These are phyloP conservation scores for Hypoxylon sp. DNA, from an alignment of 2,329 filamentous ascomycete genomes.

Conservation along the genomic window DNA sequence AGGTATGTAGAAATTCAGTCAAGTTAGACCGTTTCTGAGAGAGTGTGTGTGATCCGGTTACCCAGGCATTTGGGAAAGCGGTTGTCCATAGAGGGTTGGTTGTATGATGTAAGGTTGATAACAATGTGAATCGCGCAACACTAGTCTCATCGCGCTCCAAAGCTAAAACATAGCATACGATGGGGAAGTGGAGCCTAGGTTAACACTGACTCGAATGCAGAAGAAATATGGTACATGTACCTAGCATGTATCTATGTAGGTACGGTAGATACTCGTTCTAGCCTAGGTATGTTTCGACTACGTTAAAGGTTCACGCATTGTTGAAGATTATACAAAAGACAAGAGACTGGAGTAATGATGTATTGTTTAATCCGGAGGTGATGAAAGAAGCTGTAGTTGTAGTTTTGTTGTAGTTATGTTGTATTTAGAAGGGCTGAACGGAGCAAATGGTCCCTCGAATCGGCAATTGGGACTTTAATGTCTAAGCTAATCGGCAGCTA, in stretches of 20 bases:
- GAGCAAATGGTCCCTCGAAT: constrained; percentile 35
- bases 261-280: not conserved
- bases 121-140: constrained; percentile 21
- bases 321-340: constrained; percentile 1
- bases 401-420: not conserved
- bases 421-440: constrained; percentile 13
- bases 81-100: not conserved
- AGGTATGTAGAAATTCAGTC: not conserved
- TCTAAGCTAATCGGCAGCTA: constrained; percentile 1
- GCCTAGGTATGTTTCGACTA: not conserved
- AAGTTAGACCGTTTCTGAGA: not conserved
- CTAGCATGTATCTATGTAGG: not conserved
- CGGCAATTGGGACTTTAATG: constrained; percentile 8
- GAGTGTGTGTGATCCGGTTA: constrained; percentile 2
- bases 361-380: not conserved
- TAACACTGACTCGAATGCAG: constrained; percentile 25
- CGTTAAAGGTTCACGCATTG: not conserved
- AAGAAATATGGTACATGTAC: not conserved
- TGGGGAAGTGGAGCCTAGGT: constrained; percentile 36
- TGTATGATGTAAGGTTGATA: constrained; percentile 32
- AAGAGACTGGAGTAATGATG: constrained; percentile 1
- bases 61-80: not conserved
- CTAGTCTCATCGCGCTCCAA: constrained; percentile 16
- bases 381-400: not conserved
- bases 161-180: constrained; percentile 14